Evolutionary conservation across 202 grass and related monocot species (phyloP).

Genomic region (Panicum hallii): DNA sequence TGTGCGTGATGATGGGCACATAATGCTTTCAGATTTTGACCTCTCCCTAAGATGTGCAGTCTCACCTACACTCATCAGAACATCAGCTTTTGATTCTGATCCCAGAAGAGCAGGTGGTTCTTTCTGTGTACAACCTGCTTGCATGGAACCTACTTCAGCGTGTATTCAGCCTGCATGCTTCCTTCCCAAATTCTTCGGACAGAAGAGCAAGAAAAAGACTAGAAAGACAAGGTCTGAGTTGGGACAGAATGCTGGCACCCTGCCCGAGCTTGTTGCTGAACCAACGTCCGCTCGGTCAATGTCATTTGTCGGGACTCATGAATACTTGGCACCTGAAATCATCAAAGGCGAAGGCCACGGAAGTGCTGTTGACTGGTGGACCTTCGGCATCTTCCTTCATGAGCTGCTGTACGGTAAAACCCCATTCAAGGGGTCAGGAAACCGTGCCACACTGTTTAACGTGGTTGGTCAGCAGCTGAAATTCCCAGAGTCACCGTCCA

Average conservation of each 20-base stretch:
- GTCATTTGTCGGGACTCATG: conserved; percentile 96
- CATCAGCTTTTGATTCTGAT: conserved; percentile 78
- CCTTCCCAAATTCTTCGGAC: conserved; percentile 72
- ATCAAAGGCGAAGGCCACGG: conserved; percentile 98
- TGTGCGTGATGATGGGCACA: conserved; percentile 92
- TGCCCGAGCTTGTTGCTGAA: conserved; percentile 84
- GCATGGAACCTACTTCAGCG: conserved; percentile 77
- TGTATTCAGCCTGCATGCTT: conserved; percentile 94
- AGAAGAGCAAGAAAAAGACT: conserved; percentile 81
- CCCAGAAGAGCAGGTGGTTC: conserved; percentile 64
- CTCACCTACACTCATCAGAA: conserved; percentile 87
- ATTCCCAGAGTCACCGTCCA: conserved; percentile 83
- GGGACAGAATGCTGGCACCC: conserved; percentile 45
- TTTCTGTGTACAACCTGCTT: conserved; percentile 91
- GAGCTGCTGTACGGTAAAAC: conserved; percentile 89
- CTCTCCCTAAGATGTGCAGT: conserved; percentile 90
- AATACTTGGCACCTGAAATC: conserved; percentile 91
- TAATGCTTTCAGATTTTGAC: conserved; percentile 97
- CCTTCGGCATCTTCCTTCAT: conserved; percentile 91
- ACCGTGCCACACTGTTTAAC: conserved; percentile 93
- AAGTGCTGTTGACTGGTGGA: conserved; percentile 98
- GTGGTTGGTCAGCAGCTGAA: conserved; percentile 97
- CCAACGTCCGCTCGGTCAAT: conserved; percentile 90
- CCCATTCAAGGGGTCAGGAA: conserved; percentile 96
- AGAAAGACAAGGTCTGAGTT: conserved; percentile 69